phyloP scores from a whole-genome alignment of 305 asterid species.

The Nicotiana rustica region DNA sequence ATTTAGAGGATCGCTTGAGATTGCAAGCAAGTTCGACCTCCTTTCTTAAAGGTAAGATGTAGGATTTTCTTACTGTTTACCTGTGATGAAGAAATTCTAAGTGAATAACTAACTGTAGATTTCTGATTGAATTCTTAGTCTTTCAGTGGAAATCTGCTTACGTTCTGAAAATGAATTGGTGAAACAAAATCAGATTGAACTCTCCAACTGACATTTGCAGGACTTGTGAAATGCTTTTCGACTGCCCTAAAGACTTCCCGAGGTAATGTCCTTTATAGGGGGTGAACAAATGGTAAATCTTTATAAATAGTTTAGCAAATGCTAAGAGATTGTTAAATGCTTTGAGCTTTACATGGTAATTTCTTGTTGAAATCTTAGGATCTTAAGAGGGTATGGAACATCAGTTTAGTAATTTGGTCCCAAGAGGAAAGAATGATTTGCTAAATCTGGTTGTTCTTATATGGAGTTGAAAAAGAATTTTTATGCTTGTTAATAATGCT shows the following conservation, averaged over 20 bases:
- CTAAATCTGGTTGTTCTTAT: not conserved
- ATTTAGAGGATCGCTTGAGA: not conserved
- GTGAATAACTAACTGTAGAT: not conserved
- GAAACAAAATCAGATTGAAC: not conserved
- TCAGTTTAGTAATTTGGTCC: not conserved
- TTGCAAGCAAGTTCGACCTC: constrained; percentile 12
- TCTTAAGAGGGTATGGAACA: not conserved
- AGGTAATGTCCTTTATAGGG: constrained; percentile 17
- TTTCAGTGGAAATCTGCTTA: not conserved
- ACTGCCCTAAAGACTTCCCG: not conserved
- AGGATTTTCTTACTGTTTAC: not conserved
- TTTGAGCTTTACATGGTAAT: not conserved
- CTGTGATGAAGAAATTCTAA: not conserved
- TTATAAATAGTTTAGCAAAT: constrained; percentile 3
- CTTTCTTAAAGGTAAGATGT: not conserved
- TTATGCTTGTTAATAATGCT: not conserved
- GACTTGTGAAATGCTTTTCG: not conserved
- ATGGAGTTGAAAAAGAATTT: not conserved
- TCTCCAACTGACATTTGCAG: not conserved
- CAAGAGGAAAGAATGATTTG: not conserved
- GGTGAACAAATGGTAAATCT: not conserved
- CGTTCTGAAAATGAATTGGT: not conserved
- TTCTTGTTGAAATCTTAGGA: not conserved
- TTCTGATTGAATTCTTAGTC: not conserved
- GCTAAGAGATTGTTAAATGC: not conserved